Conservation (phyloP, 2,329 filamentous ascomycete genomes). For the Parafenestella ontariensis region DNA sequence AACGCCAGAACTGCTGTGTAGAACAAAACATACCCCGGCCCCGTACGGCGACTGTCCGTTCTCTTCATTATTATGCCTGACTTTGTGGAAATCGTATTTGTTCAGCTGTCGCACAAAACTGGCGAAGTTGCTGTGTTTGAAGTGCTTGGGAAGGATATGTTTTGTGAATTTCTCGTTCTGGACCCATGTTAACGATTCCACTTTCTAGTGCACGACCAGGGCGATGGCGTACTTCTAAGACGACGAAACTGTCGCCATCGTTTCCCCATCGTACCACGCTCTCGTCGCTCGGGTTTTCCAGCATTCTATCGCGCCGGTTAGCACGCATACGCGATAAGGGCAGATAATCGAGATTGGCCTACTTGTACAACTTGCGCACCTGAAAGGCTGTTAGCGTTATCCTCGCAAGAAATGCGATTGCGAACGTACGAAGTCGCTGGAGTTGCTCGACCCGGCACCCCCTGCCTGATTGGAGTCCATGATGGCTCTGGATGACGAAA, state of each 20-base stretch:
- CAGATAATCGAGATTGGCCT: slow-evolving; percentile 47
- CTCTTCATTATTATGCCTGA: slow-evolving; percentile 88
- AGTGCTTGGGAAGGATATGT: slow-evolving; percentile 94
- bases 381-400: slow-evolving; percentile 51
- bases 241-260: slow-evolving; percentile 93
- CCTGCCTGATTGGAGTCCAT: slow-evolving; percentile 44
- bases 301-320: slow-evolving; percentile 71
- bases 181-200: slow-evolving; percentile 20
- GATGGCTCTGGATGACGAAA: slow-evolving; percentile 13
- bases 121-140: slow-evolving; percentile 99
- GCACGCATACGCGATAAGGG: slow-evolving; percentile 23
- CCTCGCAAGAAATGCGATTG: background rate
- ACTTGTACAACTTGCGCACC: slow-evolving; percentile 99
- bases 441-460: slow-evolving; percentile 71
- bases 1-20: too few relatives aligned
- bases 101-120: slow-evolving; percentile 96
- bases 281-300: slow-evolving; percentile 92
- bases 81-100: slow-evolving; percentile 99
- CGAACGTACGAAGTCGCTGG: slow-evolving; percentile 89
- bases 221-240: slow-evolving; percentile 76
- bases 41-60: slow-evolving; percentile 83
- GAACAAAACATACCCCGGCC: slow-evolving; percentile 64
- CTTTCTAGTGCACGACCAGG: background rate
- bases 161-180: slow-evolving; percentile 99
- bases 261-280: slow-evolving; percentile 96